phyloP scores from a whole-genome alignment of 2,329 filamentous ascomycete species.

The Sordariomycetes sp. region DNA sequence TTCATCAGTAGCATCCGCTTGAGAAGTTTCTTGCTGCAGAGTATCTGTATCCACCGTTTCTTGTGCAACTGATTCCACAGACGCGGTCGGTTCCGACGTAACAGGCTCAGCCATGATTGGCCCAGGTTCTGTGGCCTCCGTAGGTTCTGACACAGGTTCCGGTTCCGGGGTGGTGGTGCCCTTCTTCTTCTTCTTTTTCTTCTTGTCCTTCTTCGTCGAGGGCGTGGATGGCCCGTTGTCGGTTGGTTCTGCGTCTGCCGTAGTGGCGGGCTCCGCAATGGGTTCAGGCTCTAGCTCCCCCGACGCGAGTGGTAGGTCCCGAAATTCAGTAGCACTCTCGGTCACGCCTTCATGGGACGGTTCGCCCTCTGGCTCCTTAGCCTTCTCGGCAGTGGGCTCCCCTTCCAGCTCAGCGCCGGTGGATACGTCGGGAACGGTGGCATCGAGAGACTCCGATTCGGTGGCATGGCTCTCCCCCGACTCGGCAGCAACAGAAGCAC shows the following conservation, averaged over 20 bases:
- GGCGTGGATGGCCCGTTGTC: neutral
- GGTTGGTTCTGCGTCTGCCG: neutral
- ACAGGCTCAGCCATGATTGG: neutral
- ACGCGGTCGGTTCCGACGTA: neutral
- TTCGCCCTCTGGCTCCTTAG: neutral
- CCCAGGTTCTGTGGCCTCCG: neutral
- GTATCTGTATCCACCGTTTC: neutral
- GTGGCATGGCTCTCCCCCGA: neutral
- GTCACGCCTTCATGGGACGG: neutral
- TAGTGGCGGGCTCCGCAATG: neutral
- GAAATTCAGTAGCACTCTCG: neutral
- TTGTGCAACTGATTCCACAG: neutral
- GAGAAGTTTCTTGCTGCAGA: neutral
- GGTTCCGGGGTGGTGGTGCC: constrained; percentile 2
- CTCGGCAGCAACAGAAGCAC: neutral
- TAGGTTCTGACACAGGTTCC: constrained; percentile 2
- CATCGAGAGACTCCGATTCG: neutral
- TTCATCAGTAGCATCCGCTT: neutral
- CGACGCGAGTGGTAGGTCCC: neutral
- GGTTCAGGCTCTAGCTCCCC: neutral
- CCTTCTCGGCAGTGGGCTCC: neutral
- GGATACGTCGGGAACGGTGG: neutral
- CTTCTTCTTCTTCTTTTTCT: constrained; percentile 1
- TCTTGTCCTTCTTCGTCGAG: neutral
- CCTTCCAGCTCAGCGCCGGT: neutral